phyloP scores from a whole-genome alignment of 257 asterid genomes.

The Scutellaria baicalensis region DNA sequence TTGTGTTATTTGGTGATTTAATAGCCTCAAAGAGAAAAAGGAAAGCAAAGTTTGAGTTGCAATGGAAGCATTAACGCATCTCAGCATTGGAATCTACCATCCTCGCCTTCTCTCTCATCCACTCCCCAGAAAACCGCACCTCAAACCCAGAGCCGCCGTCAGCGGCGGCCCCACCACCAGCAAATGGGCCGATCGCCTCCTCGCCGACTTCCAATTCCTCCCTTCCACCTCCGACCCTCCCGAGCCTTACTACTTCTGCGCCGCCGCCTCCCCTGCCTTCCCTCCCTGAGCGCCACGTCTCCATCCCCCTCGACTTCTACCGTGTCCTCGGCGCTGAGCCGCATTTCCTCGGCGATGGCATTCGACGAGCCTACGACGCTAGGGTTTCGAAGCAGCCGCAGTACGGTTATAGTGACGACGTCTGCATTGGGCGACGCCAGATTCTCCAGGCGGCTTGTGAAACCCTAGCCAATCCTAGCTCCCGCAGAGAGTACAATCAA shows the following conservation, averaged over 20 bases:
- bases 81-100: constrained; percentile 38
- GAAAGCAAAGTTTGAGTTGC: background rate
- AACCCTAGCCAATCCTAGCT: constrained; percentile 59
- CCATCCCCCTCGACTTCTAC: constrained; percentile 83
- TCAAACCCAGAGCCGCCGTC: constrained; percentile 50
- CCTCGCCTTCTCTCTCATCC: constrained; percentile 40
- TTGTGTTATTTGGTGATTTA: background rate
- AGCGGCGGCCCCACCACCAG: constrained; percentile 62
- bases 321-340: constrained; percentile 80
- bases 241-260: constrained; percentile 27
- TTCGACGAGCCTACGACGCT: constrained; percentile 78
- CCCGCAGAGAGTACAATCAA: constrained; percentile 80
- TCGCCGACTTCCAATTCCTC: constrained; percentile 87
- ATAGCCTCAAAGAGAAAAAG: background rate
- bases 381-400: constrained; percentile 85
- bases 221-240: constrained; percentile 55
- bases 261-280: constrained; percentile 48
- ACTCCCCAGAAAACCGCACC: constrained; percentile 27
- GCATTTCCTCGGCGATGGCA: constrained; percentile 94
- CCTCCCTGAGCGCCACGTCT: constrained; percentile 63
- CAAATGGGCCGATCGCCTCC: constrained; percentile 98
- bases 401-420: constrained; percentile 83
- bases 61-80: constrained; percentile 58
- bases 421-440: constrained; percentile 75
- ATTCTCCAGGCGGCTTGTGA: constrained; percentile 96